Conservation (phyloP, 805 yeast genomes). For the Lachancea sp. region DNA sequence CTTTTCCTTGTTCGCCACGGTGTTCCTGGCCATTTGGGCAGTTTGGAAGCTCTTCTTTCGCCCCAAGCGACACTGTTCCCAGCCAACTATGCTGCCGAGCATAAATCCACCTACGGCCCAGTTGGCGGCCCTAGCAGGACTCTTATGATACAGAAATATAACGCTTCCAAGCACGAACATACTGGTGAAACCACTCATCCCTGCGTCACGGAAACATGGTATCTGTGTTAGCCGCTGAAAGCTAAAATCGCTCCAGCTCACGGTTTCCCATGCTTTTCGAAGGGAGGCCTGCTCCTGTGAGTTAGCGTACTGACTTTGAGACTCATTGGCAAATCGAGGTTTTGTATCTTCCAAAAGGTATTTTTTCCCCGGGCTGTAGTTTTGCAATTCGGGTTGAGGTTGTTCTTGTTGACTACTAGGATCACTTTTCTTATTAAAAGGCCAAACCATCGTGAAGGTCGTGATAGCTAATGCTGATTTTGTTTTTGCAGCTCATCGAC, state of each 20-base stretch:
- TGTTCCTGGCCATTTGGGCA: conserved; percentile 62
- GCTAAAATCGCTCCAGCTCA: conserved; percentile 47
- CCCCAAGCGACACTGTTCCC: conserved; percentile 85
- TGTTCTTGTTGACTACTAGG: conserved; percentile 7
- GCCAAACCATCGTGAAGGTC: conserved; percentile 18
- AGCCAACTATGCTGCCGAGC: conserved; percentile 73
- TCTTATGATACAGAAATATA: conserved; percentile 60
- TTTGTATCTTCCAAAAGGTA: conserved; percentile 37
- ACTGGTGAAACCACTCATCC: conserved; percentile 65
- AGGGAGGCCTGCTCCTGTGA: conserved; percentile 30
- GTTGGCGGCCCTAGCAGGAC: conserved; percentile 55
- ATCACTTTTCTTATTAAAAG: conserved; percentile 12
- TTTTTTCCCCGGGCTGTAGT: conserved; percentile 32
- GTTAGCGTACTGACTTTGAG: conserved; percentile 20
- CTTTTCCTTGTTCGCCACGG: conserved; percentile 32
- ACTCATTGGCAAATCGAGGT: conserved; percentile 35
- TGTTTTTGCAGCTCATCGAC: neutral
- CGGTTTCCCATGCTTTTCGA: conserved; percentile 36
- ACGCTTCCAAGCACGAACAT: conserved; percentile 65
- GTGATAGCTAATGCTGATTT: neutral
- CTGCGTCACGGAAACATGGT: conserved; percentile 79
- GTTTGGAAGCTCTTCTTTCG: conserved; percentile 61
- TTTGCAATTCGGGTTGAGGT: conserved; percentile 14
- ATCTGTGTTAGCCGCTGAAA: conserved; percentile 46
- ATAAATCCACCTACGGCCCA: conserved; percentile 81